Percentiles rank a stretch among this genome's conserved stretches.
These are phyloP conservation scores for Ocimum tenuiflorum DNA, from an alignment of 257 asterid genomes.

Conservation along the genomic window DNA sequence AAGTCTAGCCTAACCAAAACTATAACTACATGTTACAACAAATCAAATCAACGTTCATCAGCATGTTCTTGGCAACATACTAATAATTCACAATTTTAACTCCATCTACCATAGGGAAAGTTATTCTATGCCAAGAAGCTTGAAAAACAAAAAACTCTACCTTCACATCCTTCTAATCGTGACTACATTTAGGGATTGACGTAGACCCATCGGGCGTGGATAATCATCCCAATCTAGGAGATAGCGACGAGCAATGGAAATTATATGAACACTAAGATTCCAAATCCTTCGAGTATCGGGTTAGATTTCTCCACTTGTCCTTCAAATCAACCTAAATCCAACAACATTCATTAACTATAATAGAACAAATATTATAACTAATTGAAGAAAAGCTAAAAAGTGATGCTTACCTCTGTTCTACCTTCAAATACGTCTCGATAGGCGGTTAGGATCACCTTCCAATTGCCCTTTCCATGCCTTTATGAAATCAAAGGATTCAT, in stretches of 20 bases:
- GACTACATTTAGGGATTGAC: too few species aligned
- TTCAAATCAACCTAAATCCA: slow-evolving; percentile 66
- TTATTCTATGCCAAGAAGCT: too few species aligned
- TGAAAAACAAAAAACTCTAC: too few species aligned
- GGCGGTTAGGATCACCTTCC: slow-evolving; percentile 50
- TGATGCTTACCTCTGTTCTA: slow-evolving; percentile 60
- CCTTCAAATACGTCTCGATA: slow-evolving; percentile 42
- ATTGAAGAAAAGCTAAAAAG: not conserved
- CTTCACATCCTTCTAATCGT: too few species aligned
- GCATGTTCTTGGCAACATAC: not conserved
- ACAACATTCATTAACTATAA: not conserved
- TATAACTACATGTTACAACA: not conserved
- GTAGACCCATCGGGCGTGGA: too few species aligned
- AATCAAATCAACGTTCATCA: not conserved
- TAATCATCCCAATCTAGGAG: too few species aligned
- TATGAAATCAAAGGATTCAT: slow-evolving; percentile 7
- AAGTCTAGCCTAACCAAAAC: not conserved
- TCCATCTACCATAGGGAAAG: not conserved
- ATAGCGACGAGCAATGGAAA: too few species aligned
- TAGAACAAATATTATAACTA: slow-evolving; percentile 6
- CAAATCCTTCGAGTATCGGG: slow-evolving; percentile 21
- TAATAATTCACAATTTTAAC: slow-evolving; percentile 7
- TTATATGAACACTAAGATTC: too few species aligned
- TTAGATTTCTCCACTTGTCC: slow-evolving; percentile 96
- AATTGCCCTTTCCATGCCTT: slow-evolving; percentile 64